Evolutionary conservation across 805 yeast genomes (phyloP).

Genomic region (Cyberlindnera euphorbiiphila): DNA sequence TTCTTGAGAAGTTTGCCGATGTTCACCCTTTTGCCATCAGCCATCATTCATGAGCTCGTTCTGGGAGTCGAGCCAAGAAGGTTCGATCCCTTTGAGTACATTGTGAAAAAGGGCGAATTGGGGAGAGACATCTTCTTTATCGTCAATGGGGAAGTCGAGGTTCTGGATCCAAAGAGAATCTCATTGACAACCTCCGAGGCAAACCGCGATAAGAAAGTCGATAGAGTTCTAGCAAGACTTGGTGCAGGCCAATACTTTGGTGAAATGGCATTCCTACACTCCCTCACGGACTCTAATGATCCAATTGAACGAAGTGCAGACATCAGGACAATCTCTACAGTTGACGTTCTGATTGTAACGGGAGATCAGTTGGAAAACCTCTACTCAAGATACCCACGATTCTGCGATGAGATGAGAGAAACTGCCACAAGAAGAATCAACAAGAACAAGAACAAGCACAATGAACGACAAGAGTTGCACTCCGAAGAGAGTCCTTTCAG

Average conservation of each 20-base stretch:
- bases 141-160: slow-evolving; percentile 69
- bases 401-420: slow-evolving; percentile 53
- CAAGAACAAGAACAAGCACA: slow-evolving; percentile 26
- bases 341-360: slow-evolving; percentile 58
- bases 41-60: slow-evolving; percentile 61
- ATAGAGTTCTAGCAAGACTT: slow-evolving; percentile 51
- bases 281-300: slow-evolving; percentile 32
- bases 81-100: slow-evolving; percentile 53
- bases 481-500: slow-evolving; percentile 19
- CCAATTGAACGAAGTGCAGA: slow-evolving; percentile 50
- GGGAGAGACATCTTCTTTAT: slow-evolving; percentile 68
- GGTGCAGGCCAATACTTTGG: slow-evolving; percentile 68
- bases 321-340: slow-evolving; percentile 56
- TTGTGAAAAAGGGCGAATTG: slow-evolving; percentile 53
- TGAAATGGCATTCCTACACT: slow-evolving; percentile 65
- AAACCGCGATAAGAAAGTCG: slow-evolving; percentile 27
- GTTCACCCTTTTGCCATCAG: slow-evolving; percentile 52
- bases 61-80: slow-evolving; percentile 55
- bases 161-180: slow-evolving; percentile 38
- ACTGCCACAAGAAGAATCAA: slow-evolving; percentile 53
- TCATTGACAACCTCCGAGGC: slow-evolving; percentile 23
- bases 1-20: slow-evolving; percentile 56
- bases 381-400: slow-evolving; percentile 53
- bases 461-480: slow-evolving; percentile 5
- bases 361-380: slow-evolving; percentile 51